phyloP scores from a whole-genome alignment of 805 yeast genomes.

The Maudiozyma serrabonitensis region DNA sequence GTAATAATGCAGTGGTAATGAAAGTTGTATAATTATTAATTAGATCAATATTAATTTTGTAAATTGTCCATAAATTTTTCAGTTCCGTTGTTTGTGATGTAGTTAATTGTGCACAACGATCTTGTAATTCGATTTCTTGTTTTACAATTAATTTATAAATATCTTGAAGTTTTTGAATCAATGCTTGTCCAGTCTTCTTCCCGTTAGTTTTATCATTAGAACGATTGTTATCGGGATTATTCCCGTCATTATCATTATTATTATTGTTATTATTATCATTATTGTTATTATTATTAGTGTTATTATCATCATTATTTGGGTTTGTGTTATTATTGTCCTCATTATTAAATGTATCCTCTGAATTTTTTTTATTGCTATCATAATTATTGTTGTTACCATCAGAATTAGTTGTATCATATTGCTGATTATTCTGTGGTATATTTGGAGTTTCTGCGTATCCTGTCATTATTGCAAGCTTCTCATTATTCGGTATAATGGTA shows the following conservation, averaged over 20 bases:
- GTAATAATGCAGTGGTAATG: slow-evolving; percentile 58
- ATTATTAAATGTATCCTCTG: neutral
- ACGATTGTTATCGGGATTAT: neutral
- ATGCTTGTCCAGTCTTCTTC: slow-evolving; percentile 33
- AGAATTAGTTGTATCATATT: neutral
- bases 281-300: slow-evolving; percentile 1
- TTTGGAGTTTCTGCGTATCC: neutral
- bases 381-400: neutral
- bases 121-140: slow-evolving; percentile 59
- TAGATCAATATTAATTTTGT: slow-evolving; percentile 55
- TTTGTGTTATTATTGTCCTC: slow-evolving; percentile 1
- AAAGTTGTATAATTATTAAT: slow-evolving; percentile 67
- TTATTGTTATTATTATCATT: slow-evolving; percentile 5
- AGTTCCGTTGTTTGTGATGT: slow-evolving; percentile 43
- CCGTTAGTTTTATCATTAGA: slow-evolving; percentile 13
- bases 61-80: slow-evolving; percentile 66
- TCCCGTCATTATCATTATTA: slow-evolving; percentile 9
- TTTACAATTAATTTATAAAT: slow-evolving; percentile 62
- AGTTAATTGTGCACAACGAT: slow-evolving; percentile 53
- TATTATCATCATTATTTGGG: slow-evolving; percentile 1
- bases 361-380: neutral
- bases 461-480: neutral
- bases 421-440: neutral
- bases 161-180: slow-evolving; percentile 64
- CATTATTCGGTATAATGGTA: neutral